A percentile compares a stretch with the other conserved stretches of the same genome.
These are phyloP conservation scores for Zasmidium citrigriseum DNA, from an alignment of 2,329 filamentous ascomycete genomes.

Conservation along the genomic window DNA sequence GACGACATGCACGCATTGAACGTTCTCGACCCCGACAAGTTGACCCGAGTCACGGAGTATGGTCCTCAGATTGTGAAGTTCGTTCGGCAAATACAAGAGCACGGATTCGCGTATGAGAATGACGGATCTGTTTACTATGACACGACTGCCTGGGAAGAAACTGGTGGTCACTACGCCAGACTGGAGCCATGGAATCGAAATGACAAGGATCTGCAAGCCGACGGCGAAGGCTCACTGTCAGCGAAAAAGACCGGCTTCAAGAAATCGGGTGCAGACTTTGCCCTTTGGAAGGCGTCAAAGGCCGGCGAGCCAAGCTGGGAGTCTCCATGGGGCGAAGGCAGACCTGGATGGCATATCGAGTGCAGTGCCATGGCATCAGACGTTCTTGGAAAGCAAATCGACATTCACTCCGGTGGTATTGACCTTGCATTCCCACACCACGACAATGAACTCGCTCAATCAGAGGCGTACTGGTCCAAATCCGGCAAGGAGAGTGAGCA, in stretches of 20 bases:
- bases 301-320: constrained; percentile 89
- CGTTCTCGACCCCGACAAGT: constrained; percentile 74
- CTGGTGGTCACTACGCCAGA: constrained; percentile 81
- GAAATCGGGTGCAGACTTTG: constrained; percentile 79
- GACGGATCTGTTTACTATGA: constrained; percentile 90
- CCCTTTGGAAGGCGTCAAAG: constrained; percentile 90
- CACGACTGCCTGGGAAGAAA: constrained; percentile 79
- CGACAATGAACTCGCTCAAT: constrained; percentile 89
- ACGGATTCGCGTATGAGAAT: constrained; percentile 75
- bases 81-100: constrained; percentile 77
- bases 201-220: constrained; percentile 78
- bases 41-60: constrained; percentile 92
- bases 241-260: constrained; percentile 61
- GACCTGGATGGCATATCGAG: constrained; percentile 96
- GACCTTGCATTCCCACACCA: constrained; percentile 91
- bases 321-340: constrained; percentile 81
- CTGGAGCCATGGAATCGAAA: constrained; percentile 83
- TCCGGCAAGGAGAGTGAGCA: constrained; percentile 50
- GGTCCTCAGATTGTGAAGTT: constrained; percentile 84
- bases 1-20: constrained; percentile 87
- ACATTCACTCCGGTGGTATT: constrained; percentile 90
- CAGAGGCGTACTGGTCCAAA: constrained; percentile 74
- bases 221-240: constrained; percentile 81
- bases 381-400: constrained; percentile 79
- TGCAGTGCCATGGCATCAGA: constrained; percentile 95